A percentile compares a stretch with the other conserved stretches of the same genome.
These are phyloP conservation scores for Rhododendron griersonianum DNA, from an alignment of 148 eudicot genomes.

Conservation along the genomic window DNA sequence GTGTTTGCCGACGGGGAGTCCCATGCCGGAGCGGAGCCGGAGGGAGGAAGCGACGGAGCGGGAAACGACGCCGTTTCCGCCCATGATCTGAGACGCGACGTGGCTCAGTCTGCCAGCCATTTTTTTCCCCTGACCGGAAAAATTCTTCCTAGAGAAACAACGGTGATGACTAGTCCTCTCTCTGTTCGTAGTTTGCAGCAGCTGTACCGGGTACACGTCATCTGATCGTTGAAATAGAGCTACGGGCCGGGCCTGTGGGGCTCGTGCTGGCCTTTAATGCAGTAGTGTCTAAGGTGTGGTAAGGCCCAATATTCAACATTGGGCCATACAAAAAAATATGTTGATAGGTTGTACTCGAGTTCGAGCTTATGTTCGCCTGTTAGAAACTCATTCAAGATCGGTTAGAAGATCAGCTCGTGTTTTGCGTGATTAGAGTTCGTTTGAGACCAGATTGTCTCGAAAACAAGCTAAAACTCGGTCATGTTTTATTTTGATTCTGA, in stretches of 20 bases:
- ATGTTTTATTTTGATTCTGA: too few relatives aligned
- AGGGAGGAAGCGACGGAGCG: constrained; percentile 63
- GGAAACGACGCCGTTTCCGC: constrained; percentile 66
- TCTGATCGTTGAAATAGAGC: not conserved
- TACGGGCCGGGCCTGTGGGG: constrained; percentile 47
- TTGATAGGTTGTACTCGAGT: too few relatives aligned
- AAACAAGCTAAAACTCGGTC: too few relatives aligned
- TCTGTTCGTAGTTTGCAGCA: not conserved
- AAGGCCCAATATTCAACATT: not conserved
- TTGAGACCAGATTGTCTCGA: too few relatives aligned
- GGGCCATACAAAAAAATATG: not conserved
- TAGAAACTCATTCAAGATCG: too few relatives aligned
- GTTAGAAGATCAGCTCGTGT: too few relatives aligned
- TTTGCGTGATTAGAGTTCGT: too few relatives aligned
- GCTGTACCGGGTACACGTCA: not conserved
- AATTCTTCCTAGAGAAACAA: not conserved
- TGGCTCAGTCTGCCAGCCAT: constrained; percentile 76
- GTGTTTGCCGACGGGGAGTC: constrained; percentile 89
- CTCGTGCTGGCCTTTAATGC: not conserved
- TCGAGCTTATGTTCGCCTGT: too few relatives aligned
- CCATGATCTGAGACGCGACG: constrained; percentile 62
- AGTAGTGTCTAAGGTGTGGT: not conserved
- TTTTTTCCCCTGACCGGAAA: not conserved
- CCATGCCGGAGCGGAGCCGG: constrained; percentile 86
- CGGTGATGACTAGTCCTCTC: not conserved